These are phyloP conservation scores for Cryptosporidium felis DNA, from an alignment of 169 alveolate genomes.

Conservation along the genomic window DNA sequence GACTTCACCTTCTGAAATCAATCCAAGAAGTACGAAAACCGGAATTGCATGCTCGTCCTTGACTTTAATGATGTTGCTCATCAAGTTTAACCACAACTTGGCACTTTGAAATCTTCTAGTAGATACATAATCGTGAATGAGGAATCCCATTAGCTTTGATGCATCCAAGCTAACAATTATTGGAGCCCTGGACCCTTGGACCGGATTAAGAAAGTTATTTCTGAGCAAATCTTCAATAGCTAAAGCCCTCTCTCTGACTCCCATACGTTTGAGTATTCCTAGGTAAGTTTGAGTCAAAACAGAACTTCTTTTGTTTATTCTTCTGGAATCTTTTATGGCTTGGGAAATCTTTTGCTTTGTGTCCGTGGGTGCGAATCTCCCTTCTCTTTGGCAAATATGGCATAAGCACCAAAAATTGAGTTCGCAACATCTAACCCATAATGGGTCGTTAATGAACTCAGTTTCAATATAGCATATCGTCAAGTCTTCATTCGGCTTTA, in stretches of 20 bases:
- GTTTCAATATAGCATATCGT: constrained; percentile 56
- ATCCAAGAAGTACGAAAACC: not conserved
- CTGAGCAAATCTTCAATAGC: not conserved
- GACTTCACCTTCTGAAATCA: not conserved
- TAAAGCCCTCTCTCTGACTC: not conserved
- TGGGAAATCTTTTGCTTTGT: not conserved
- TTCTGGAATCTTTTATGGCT: not conserved
- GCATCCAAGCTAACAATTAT: constrained; percentile 20
- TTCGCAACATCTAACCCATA: constrained; percentile 45
- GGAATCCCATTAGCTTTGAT: constrained; percentile 3
- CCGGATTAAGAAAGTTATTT: not conserved
- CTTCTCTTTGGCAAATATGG: constrained; percentile 3
- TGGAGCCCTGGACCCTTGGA: not conserved
- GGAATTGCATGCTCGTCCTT: constrained; percentile 38
- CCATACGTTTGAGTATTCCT: not conserved
- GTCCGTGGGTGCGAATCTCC: not conserved
- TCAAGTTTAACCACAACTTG: constrained; percentile 10
- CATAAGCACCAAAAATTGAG: constrained; percentile 48
- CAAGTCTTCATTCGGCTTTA: not conserved
- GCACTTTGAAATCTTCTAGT: not conserved
- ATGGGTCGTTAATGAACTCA: constrained; percentile 50
- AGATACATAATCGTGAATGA: not conserved
- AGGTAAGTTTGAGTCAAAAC: not conserved
- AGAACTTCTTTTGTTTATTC: constrained; percentile 4
- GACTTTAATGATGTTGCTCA: not conserved